These are phyloP conservation scores for Colletotrichum trifolii DNA, from an alignment of 2,329 filamentous ascomycete species.

Conservation along the genomic window DNA sequence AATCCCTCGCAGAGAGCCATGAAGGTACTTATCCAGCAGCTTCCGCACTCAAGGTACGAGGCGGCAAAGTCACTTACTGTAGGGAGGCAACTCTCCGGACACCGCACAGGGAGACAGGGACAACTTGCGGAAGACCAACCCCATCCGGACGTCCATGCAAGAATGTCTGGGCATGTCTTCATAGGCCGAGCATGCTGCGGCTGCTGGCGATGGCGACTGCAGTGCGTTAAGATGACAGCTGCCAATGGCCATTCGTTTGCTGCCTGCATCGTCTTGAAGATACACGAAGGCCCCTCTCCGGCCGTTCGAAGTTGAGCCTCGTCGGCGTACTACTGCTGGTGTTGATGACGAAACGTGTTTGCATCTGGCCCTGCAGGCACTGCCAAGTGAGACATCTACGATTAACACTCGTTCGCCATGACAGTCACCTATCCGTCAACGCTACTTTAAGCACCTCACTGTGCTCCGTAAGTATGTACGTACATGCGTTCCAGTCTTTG, in stretches of 20 bases:
- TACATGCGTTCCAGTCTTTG: constrained; percentile 18
- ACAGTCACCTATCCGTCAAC: neutral
- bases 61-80: neutral
- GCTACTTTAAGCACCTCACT: too few relatives aligned
- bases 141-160: neutral
- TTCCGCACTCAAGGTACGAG: constrained; percentile 7
- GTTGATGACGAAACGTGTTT: constrained; percentile 8
- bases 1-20: constrained; percentile 18
- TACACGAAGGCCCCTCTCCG: too few relatives aligned
- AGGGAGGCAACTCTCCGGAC: constrained; percentile 11
- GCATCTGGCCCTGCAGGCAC: constrained; percentile 11
- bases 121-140: constrained; percentile 21
- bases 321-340: neutral
- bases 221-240: constrained; percentile 15
- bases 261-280: neutral
- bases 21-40: constrained; percentile 29
- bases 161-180: constrained; percentile 17
- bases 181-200: constrained; percentile 4
- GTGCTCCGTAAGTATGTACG: too few relatives aligned
- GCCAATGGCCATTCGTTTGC: constrained; percentile 14
- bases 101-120: constrained; percentile 20
- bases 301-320: neutral
- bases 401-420: neutral
- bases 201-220: constrained; percentile 9
- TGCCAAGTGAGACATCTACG: constrained; percentile 11